Percentiles rank a stretch among this genome's conserved stretches.
phyloP scores from a whole-genome alignment of 768 basidiomycete species.

The Lentinus brumalis region DNA sequence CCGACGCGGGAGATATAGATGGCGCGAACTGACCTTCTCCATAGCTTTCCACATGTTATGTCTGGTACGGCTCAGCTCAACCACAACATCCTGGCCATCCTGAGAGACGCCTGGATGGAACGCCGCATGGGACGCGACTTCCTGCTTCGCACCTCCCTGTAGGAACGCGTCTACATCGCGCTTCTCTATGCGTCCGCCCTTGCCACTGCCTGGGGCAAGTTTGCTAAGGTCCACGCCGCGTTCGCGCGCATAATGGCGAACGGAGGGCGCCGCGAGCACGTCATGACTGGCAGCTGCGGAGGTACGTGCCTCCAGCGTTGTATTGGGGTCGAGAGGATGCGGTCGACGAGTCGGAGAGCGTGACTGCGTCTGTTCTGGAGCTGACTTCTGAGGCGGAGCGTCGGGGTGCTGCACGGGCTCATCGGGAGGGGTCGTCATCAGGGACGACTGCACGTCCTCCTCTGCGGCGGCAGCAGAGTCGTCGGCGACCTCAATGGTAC shows the following conservation, averaged over 20 bases:
- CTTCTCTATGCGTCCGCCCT: conserved; percentile 73
- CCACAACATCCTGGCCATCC: conserved; percentile 49
- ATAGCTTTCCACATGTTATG: conserved; percentile 91
- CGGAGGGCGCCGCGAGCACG: conserved; percentile 73
- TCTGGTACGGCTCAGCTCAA: conserved; percentile 76
- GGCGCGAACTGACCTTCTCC: conserved; percentile 58
- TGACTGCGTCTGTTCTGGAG: neutral
- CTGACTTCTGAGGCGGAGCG: neutral
- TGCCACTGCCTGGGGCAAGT: conserved; percentile 70
- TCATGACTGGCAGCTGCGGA: conserved; percentile 26
- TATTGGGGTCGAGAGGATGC: conserved; percentile 71
- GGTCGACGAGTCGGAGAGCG: conserved; percentile 27
- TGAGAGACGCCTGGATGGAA: conserved; percentile 6
- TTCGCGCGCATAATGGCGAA: conserved; percentile 74
- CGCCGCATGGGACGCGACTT: conserved; percentile 2
- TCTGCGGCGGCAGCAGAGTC: conserved; percentile 33
- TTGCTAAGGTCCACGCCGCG: conserved; percentile 59
- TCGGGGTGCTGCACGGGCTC: conserved; percentile 1
- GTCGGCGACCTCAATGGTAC: conserved; percentile 79
- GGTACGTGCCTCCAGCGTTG: conserved; percentile 21
- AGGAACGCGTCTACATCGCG: conserved; percentile 70
- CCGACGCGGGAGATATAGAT: no score
- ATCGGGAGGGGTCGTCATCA: neutral
- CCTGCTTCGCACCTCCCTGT: conserved; percentile 22
- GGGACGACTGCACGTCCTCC: neutral